These are phyloP conservation scores for Agrocybe praecox DNA, from an alignment of 768 basidiomycete species.

Conservation along the genomic window DNA sequence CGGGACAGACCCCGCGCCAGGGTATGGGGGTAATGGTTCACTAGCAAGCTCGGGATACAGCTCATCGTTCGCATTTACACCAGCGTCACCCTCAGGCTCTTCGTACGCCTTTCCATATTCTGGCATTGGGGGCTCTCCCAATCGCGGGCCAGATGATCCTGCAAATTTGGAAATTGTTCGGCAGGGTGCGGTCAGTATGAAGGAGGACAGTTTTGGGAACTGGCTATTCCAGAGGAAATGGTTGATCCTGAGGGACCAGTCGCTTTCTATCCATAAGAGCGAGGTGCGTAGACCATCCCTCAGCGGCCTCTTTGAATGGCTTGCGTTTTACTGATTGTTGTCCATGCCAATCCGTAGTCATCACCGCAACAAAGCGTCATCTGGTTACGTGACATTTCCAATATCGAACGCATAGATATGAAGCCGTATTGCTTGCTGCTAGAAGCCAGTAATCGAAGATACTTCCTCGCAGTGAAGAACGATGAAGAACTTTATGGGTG, in stretches of 20 bases:
- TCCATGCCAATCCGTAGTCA: conserved; percentile 35
- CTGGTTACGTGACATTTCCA: conserved; percentile 74
- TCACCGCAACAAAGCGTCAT: conserved; percentile 63
- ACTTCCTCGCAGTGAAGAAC: conserved; percentile 81
- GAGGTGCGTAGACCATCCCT: conserved; percentile 63
- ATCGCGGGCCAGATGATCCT: conserved; percentile 43
- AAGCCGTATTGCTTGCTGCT: conserved; percentile 93
- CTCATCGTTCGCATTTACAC: conserved; percentile 56
- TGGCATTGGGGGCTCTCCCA: conserved; percentile 82
- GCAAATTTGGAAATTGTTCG: conserved; percentile 55
- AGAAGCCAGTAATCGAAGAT: conserved; percentile 83
- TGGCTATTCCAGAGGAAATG: conserved; percentile 93
- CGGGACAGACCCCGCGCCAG: conserved; percentile 36
- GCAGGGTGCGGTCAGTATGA: conserved; percentile 78
- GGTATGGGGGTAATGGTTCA: conserved; percentile 39
- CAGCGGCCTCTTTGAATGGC: not conserved
- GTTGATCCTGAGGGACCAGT: conserved; percentile 81
- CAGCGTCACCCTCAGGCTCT: conserved; percentile 53
- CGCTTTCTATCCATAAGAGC: conserved; percentile 84
- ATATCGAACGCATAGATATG: conserved; percentile 89
- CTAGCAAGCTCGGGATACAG: conserved; percentile 61
- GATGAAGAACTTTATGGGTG: conserved; percentile 98
- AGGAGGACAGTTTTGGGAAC: conserved; percentile 92
- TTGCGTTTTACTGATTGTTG: conserved; percentile 1
- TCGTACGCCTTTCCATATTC: conserved; percentile 71